phyloP scores from a whole-genome alignment of 2,329 filamentous ascomycete genomes.

The Cladosporium sp. region DNA sequence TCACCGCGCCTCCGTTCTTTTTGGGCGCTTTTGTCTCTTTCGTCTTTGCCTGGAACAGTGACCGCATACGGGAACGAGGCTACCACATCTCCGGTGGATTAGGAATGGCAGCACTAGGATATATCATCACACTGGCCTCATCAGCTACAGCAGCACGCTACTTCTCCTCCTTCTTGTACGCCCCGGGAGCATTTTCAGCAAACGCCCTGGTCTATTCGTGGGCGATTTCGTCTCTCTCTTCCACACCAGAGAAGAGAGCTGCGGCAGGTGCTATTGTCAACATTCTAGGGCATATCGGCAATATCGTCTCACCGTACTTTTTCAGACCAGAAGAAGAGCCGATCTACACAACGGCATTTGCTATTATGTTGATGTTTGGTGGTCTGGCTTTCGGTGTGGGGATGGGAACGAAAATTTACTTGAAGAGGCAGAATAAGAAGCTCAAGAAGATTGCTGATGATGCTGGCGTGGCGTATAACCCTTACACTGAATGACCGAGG shows the following conservation, averaged over 20 bases:
- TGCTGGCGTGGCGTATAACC: neutral
- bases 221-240: constrained; percentile 31
- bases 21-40: constrained; percentile 24
- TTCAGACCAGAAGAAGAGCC: constrained; percentile 23
- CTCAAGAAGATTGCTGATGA: constrained; percentile 2
- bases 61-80: constrained; percentile 38
- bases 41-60: constrained; percentile 30
- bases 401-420: constrained; percentile 9
- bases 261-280: constrained; percentile 47
- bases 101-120: neutral
- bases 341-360: constrained; percentile 10
- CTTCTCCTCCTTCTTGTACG: constrained; percentile 31
- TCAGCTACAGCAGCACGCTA: constrained; percentile 19
- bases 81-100: constrained; percentile 20
- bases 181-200: constrained; percentile 30
- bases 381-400: constrained; percentile 4
- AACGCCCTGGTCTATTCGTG: constrained; percentile 35
- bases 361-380: constrained; percentile 13
- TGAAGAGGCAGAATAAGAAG: constrained; percentile 13
- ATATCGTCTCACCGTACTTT: constrained; percentile 39
- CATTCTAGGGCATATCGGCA: constrained; percentile 40
- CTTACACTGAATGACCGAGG: neutral
- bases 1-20: constrained; percentile 28
- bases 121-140: neutral
- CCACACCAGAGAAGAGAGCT: constrained; percentile 42